Evolutionary conservation across 768 basidiomycete species (phyloP).

Genomic region (Cubamyces lactineus): DNA sequence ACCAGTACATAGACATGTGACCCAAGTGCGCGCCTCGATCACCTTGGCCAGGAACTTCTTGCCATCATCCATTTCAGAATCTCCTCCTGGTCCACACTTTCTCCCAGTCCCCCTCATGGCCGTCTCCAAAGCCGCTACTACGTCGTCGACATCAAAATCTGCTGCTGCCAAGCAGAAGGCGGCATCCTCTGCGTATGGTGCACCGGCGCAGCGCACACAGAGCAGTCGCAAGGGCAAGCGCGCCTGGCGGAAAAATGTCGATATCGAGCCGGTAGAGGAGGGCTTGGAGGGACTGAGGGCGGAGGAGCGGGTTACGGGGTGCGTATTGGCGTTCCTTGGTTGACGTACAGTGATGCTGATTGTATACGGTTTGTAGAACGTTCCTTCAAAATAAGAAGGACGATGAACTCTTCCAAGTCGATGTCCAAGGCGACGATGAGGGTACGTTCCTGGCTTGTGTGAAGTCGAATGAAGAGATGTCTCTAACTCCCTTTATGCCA

Average conservation of each 20-base stretch:
- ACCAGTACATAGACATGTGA: too few species aligned
- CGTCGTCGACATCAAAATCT: neutral
- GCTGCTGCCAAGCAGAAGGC: slow-evolving; percentile 13
- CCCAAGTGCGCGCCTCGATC: neutral
- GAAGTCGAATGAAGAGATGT: neutral
- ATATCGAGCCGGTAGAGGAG: slow-evolving; percentile 77
- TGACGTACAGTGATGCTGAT: neutral
- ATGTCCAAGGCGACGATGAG: slow-evolving; percentile 76
- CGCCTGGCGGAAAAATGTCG: slow-evolving; percentile 92
- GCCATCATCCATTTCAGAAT: neutral
- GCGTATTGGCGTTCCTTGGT: slow-evolving; percentile 29
- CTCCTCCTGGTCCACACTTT: neutral
- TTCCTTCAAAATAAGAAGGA: slow-evolving; percentile 69
- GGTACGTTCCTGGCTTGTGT: slow-evolving; percentile 43
- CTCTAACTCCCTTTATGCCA: neutral
- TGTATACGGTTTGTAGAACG: slow-evolving; percentile 47
- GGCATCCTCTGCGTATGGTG: slow-evolving; percentile 42
- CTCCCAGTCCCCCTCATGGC: neutral
- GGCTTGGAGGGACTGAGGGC: slow-evolving; percentile 74
- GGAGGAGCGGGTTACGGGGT: slow-evolving; percentile 87
- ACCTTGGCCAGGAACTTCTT: neutral
- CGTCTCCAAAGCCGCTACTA: slow-evolving; percentile 1
- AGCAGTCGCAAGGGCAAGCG: slow-evolving; percentile 87
- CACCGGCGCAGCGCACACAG: slow-evolving; percentile 67
- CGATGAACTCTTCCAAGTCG: slow-evolving; percentile 78